Evolutionary conservation across 306 rosid species (phyloP), one percentile per base, ranked within the genome.

Genomic region (Cucurbita ficifolia): DNA sequence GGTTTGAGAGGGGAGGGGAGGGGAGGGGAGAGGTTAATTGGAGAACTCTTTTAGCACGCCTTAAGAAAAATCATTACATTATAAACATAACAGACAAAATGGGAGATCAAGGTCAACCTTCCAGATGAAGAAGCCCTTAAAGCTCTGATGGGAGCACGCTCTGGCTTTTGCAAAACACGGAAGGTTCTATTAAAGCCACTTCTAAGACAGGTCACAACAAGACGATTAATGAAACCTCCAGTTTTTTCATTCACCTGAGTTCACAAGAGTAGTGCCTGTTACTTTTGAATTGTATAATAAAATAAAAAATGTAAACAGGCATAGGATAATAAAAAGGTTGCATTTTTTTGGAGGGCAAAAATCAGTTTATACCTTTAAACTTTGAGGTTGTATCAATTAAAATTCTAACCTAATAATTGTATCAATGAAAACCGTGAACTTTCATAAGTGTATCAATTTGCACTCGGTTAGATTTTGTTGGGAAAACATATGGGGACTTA

Each of bases 131-230:
- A 95, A 70, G 97, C 80, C 80, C 99, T 86, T 78, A 95, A 83
- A 60, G 99, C 99, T 81, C 97, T 88, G 81, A 95, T 88, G 40
- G 96, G 96, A 14, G 99, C 89, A 72, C 99, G 96, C 75, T 95
- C 99, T 59, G 99, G 99, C 85, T 95, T 95, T 89, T 91, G 99
- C 82, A 95, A 77, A 70, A 91, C 96, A 78, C 99, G 92, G 82
- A 95, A 91, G 78, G 79, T 83, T 85, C 84, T 95, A 86, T 88
- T 91, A 75, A 80, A 88, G 76, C 99, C 99, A 82, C 99, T 95
- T 88, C 99, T 88, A 54, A 86, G 86, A 84, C 96, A 91, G 82
- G 96, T 89, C 81, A 95, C 90, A 80, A 88, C 88, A 46, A 95
- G 84, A 87, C 80, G 87, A 85, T 95, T 95, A 77, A 85, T 83